phyloP scores from a whole-genome alignment of 148 eudicot species.

The Chenopodium album region DNA sequence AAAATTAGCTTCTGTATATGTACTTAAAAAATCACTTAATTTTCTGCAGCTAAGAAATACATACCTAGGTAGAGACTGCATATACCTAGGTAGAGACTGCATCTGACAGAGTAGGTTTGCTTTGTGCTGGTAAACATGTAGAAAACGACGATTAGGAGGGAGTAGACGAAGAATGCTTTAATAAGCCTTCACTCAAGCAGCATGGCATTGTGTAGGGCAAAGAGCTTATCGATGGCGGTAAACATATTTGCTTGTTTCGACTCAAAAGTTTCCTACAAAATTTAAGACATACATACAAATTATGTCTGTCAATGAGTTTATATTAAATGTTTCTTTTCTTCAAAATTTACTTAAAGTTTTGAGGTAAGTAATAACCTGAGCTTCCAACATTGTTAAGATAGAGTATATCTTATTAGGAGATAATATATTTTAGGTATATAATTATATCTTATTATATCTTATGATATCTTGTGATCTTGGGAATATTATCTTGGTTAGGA shows the following conservation, averaged over 20 bases:
- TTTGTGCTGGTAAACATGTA: conserved; percentile 78
- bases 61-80: conserved; percentile 72
- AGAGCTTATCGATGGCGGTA: conserved; percentile 69
- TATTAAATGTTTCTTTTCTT: background rate
- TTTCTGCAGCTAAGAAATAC: background rate
- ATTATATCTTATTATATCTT: no score
- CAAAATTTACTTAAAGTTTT: background rate
- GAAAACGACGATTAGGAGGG: conserved; percentile 44
- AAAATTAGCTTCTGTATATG: background rate
- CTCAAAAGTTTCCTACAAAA: conserved; percentile 73
- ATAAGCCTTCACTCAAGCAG: conserved; percentile 61
- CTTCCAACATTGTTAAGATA: conserved; percentile 40
- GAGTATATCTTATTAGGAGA: no score
- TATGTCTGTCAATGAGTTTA: background rate
- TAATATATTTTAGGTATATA: no score
- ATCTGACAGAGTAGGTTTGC: conserved; percentile 66
- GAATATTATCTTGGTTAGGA: no score
- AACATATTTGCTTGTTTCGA: conserved; percentile 83
- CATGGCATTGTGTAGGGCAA: conserved; percentile 72
- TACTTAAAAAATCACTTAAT: no score
- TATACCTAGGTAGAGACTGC: conserved; percentile 68
- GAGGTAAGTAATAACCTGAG: conserved; percentile 51
- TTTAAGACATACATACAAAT: background rate
- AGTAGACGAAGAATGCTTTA: conserved; percentile 58
- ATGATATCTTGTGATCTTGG: no score